Evolutionary conservation across 805 yeast species (phyloP), one percentile per base, ranked within the genome.

Genomic region (Torulaspora franciscae): DNA sequence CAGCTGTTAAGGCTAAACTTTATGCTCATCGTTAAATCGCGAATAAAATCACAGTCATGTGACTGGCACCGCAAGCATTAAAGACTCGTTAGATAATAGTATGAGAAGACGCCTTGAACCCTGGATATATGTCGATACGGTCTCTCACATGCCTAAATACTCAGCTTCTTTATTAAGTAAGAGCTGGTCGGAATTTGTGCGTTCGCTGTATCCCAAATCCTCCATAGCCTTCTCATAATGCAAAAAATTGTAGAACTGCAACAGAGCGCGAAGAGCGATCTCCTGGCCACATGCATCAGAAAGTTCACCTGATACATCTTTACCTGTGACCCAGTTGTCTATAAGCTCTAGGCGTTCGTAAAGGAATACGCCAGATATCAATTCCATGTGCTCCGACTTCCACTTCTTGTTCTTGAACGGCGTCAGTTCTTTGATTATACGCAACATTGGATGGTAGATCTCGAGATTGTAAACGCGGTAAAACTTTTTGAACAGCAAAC

Each of bases 331-430:
- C 98, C 98, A 91, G 49, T 81, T 83, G 60, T 91, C 99, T 48
- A 80, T 75, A 38, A 91, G 64, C 13, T 81, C 78, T 30, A 89
- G 69, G 54, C 80, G 77, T 55, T 86, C 77, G 58, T 88, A 81
- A 23, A 93, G 62, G 57, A 85, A 91, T 2, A 91, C 89, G 48
- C 86, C 81, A 0, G 96, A 87, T 4, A 91, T 85, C 37, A 93
- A 71, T 52, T 90, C 96, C 97, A 93, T 91, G 61, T 91, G 93
- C 50, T 81, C 78, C 10, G 89, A 77, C 55, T 89, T 81, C 99
- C 99, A 91, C 64, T 90, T 89, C 48, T 93, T 80, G 14, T 96
- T 96, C 57, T 87, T 90, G 66, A 83, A 87, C 0, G 97, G 96
- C 1, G 89, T 81, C 40, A 89, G 74, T 50, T 85, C 81, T 61